A percentile compares a stretch with the other conserved stretches of the same genome.
Conservation (phyloP, 179 eudicot genomes). For the Kewa caespitosa region DNA sequence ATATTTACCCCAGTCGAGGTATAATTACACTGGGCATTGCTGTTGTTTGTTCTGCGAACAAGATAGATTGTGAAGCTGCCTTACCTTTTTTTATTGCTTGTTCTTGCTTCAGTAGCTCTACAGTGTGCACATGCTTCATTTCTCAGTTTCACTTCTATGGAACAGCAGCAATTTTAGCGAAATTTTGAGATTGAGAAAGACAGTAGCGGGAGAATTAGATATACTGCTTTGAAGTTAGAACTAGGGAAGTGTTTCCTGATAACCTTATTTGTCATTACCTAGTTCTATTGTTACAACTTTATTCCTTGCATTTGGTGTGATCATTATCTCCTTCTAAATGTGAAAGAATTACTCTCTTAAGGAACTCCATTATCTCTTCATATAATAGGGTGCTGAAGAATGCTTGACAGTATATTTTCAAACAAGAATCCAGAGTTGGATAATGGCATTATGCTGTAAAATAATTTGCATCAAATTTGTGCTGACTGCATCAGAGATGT, state of each 20-base stretch:
- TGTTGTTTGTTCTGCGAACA: no score
- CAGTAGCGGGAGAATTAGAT: neutral
- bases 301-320: neutral
- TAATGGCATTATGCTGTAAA: no score
- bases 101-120: slow-evolving; percentile 1
- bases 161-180: neutral
- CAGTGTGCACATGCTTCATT: neutral
- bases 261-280: no score
- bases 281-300: neutral
- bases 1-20: neutral
- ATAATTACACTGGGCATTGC: no score
- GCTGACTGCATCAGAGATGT: no score
- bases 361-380: no score
- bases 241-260: neutral
- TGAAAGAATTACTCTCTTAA: no score
- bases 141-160: neutral
- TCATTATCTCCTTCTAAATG: neutral
- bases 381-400: no score
- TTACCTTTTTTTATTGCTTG: neutral
- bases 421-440: no score
- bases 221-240: neutral
- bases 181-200: neutral
- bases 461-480: no score
- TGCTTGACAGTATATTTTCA: no score
- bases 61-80: neutral